Evolutionary conservation across 2,329 filamentous ascomycete species (phyloP).

Genomic region (Cladobotryum mycophilum): DNA sequence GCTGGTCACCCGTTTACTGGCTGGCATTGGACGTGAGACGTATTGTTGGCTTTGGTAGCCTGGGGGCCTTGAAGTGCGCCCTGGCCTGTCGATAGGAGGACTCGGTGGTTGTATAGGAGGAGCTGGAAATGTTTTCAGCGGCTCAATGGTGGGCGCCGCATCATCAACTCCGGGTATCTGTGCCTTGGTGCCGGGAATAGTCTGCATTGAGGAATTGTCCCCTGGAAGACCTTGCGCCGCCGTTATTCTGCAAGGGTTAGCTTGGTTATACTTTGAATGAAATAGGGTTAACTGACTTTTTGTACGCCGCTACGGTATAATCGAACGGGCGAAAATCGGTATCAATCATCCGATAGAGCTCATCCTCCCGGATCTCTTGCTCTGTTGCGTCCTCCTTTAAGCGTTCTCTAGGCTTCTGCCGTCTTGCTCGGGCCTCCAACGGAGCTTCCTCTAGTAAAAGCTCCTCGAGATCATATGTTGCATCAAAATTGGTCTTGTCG

Average conservation of each 20-base stretch:
- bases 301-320: conserved; percentile 77
- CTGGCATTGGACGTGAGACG: conserved; percentile 41
- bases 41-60: conserved; percentile 42
- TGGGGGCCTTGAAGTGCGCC: conserved; percentile 32
- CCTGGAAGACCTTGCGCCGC: conserved; percentile 10
- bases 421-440: conserved; percentile 81
- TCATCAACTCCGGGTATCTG: conserved; percentile 50
- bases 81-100: conserved; percentile 18
- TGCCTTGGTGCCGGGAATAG: conserved; percentile 17
- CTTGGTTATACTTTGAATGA: neutral
- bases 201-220: conserved; percentile 1
- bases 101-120: conserved; percentile 5
- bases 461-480: conserved; percentile 95
- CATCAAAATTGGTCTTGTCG: conserved; percentile 98
- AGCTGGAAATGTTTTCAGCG: conserved; percentile 9
- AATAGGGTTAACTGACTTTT: conserved; percentile 48
- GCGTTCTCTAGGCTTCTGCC: conserved; percentile 88
- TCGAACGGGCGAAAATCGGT: conserved; percentile 92
- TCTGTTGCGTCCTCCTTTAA: conserved; percentile 91
- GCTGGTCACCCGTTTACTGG: conserved; percentile 64
- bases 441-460: conserved; percentile 89
- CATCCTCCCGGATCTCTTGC: conserved; percentile 90
- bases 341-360: conserved; percentile 91
- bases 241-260: conserved; percentile 31
- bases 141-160: conserved; percentile 24